Evolutionary conservation across 495 filamentous ascomycete genomes (phyloP).

Genomic region (Rostrohypoxylon terebratum): DNA sequence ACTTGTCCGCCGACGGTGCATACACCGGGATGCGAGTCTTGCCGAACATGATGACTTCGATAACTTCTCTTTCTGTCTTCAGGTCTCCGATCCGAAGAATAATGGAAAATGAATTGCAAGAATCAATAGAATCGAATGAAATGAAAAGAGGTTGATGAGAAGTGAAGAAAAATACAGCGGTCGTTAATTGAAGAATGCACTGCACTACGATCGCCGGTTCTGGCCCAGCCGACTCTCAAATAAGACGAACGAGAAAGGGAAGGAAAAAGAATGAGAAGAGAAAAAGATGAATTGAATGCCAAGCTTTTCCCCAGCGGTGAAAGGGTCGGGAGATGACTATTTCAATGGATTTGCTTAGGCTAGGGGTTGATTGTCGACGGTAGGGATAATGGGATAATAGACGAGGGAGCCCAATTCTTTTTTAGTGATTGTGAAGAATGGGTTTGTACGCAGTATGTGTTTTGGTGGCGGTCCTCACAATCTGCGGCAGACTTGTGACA

Average conservation of each 20-base stretch:
- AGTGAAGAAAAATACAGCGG: conserved; percentile 15
- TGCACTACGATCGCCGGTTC: conserved; percentile 33
- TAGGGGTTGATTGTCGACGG: conserved; percentile 13
- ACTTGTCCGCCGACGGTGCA: conserved; percentile 10
- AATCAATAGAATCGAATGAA: conserved; percentile 6
- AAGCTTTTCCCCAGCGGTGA: conserved; percentile 34
- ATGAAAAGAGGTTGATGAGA: conserved; percentile 12
- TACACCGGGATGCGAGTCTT: conserved; percentile 38
- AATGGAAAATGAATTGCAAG: neutral
- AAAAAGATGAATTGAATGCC: conserved; percentile 28
- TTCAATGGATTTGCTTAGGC: conserved; percentile 32
- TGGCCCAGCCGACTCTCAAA: conserved; percentile 22
- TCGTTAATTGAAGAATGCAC: conserved; percentile 26
- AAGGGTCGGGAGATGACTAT: conserved; percentile 27
- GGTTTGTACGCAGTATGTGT: conserved; percentile 4
- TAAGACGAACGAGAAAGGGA: conserved; percentile 8
- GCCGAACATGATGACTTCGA: conserved; percentile 38
- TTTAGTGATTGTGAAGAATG: conserved; percentile 1
- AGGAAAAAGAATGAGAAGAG: conserved; percentile 6
- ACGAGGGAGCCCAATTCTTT: conserved; percentile 22
- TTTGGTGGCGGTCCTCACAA: conserved; percentile 23
- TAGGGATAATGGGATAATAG: neutral
- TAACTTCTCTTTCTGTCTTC: conserved; percentile 10
- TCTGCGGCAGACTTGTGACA: conserved; percentile 45
- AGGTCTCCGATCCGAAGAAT: neutral